Conservation (phyloP, 176 grass and related monocot genomes). For the Tillandsia fasciculata region DNA sequence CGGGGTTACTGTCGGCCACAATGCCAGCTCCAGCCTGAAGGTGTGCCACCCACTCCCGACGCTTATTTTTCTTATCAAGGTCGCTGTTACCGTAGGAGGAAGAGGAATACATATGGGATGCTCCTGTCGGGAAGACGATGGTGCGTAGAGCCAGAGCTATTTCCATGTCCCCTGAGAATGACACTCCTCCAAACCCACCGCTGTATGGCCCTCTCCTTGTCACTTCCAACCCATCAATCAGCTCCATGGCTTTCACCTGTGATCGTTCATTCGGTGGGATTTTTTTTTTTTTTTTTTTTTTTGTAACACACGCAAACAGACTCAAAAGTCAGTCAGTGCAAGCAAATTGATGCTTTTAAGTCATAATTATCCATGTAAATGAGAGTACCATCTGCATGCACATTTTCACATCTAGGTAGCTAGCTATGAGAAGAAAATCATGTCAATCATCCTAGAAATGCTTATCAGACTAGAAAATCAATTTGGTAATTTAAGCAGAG, state of each 20-base stretch:
- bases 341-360: neutral
- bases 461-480: neutral
- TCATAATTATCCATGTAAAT: too few species aligned
- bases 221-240: conserved; percentile 69
- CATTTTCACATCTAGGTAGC: too few species aligned
- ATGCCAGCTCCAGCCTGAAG: conserved; percentile 64
- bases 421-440: neutral
- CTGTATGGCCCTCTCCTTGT: conserved; percentile 65
- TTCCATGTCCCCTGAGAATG: conserved; percentile 69
- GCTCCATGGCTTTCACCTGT: conserved; percentile 90
- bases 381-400: too few species aligned
- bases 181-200: conserved; percentile 70
- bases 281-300: too few species aligned
- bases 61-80: neutral
- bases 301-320: neutral
- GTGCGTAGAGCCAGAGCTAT: conserved; percentile 71
- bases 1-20: conserved; percentile 62
- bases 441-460: neutral
- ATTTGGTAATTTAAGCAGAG: neutral
- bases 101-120: conserved; percentile 51
- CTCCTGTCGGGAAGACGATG: conserved; percentile 46
- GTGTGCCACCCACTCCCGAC: conserved; percentile 76
- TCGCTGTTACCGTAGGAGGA: conserved; percentile 9
- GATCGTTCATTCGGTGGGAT: neutral
- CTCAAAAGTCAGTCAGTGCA: neutral